These are phyloP conservation scores for Zygosaccharomyces pseudorouxii DNA, from an alignment of 805 yeast genomes.

Conservation along the genomic window DNA sequence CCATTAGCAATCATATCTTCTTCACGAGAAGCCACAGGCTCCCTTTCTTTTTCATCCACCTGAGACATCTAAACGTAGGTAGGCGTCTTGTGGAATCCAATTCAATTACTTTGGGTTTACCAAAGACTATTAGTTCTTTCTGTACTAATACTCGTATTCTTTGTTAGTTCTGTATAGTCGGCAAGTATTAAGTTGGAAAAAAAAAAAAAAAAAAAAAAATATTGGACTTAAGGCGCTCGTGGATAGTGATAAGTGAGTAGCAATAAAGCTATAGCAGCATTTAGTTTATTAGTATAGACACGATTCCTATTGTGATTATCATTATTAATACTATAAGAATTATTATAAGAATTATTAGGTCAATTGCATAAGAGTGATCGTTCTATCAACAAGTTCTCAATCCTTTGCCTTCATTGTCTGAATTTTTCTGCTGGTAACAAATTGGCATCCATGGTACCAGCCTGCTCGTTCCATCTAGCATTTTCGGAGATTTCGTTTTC, in stretches of 20 bases:
- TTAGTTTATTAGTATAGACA: too few species aligned
- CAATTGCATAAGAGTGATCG: neutral
- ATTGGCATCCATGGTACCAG: slow-evolving; percentile 32
- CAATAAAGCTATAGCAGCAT: neutral
- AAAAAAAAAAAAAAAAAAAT: neutral
- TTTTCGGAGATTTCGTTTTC: slow-evolving; percentile 25
- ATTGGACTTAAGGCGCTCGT: neutral
- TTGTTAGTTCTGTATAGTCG: neutral
- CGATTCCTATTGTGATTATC: too few species aligned
- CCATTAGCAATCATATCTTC: slow-evolving; percentile 37
- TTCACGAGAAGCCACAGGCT: slow-evolving; percentile 12
- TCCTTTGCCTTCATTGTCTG: slow-evolving; percentile 1
- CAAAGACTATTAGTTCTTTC: neutral
- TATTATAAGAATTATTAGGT: neutral
- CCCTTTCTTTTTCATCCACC: slow-evolving; percentile 9
- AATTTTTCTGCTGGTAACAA: slow-evolving; percentile 30
- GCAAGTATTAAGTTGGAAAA: neutral
- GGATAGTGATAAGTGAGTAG: neutral
- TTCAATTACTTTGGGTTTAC: neutral
- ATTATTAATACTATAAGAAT: neutral
- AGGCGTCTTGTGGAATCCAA: neutral
- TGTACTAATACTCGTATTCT: neutral
- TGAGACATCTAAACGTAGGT: slow-evolving; percentile 9
- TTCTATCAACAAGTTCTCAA: neutral
- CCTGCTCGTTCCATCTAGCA: slow-evolving; percentile 29